A percentile compares a stretch with the other conserved stretches of the same genome.
These are phyloP conservation scores for Colletotrichum sp. DNA, from an alignment of 2,329 filamentous ascomycete species.

Conservation along the genomic window DNA sequence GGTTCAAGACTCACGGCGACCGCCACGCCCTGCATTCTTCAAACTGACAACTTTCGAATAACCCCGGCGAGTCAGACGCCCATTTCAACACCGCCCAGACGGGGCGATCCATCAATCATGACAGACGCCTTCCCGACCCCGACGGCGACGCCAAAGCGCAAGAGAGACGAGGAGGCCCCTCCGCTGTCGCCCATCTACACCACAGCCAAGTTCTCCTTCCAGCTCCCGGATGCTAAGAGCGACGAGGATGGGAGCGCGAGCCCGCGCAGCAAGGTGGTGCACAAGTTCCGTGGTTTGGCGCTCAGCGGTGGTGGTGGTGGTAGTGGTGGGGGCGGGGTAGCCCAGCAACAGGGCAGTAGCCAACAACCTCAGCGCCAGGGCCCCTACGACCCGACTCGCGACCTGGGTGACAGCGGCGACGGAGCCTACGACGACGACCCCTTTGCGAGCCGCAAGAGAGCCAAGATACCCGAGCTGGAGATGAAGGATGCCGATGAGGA, in stretches of 20 bases:
- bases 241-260: conserved; percentile 55
- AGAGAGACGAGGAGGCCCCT: conserved; percentile 42
- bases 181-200: conserved; percentile 32
- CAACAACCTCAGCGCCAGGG: conserved; percentile 12
- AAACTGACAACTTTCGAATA: neutral
- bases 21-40: neutral
- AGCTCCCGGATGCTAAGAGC: conserved; percentile 33
- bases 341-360: conserved; percentile 22
- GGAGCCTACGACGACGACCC: conserved; percentile 33
- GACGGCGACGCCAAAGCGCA: conserved; percentile 49
- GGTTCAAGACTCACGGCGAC: neutral
- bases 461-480: conserved; percentile 35
- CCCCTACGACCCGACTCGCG: conserved; percentile 14
- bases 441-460: conserved; percentile 40
- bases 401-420: conserved; percentile 25
- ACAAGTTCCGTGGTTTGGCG: conserved; percentile 56
- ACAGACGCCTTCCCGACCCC: conserved; percentile 15
- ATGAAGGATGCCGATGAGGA: conserved; percentile 31
- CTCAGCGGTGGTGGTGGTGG: conserved; percentile 42
- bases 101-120: neutral
- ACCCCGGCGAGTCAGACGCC: neutral
- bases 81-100: conserved; percentile 8
- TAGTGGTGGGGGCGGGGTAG: conserved; percentile 49
- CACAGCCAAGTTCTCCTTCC: conserved; percentile 50
- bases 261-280: conserved; percentile 57